phyloP scores from a whole-genome alignment of 129 eudicot genomes.

The Centrapalus pauciflorus region DNA sequence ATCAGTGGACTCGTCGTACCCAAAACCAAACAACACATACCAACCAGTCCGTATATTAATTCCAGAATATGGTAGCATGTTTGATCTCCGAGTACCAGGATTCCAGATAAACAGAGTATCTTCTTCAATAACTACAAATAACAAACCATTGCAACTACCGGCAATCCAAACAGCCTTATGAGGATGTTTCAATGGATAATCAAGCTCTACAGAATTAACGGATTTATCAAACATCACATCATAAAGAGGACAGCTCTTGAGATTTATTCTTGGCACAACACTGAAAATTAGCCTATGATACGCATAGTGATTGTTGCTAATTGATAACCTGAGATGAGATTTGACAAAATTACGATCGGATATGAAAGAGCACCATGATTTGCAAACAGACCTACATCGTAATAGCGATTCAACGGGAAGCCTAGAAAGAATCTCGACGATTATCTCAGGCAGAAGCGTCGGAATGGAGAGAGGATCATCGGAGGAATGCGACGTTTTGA shows the following conservation, averaged over 20 bases:
- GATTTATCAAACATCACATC: conserved; percentile 12
- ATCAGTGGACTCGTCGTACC: conserved; percentile 37
- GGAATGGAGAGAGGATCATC: conserved; percentile 4
- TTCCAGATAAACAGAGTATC: conserved; percentile 50
- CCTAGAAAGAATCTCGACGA: conserved; percentile 41
- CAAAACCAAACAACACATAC: conserved; percentile 44
- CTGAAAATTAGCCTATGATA: conserved; percentile 24
- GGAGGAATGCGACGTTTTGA: not conserved
- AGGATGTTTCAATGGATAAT: conserved; percentile 41
- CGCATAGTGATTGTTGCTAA: not conserved
- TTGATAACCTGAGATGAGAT: conserved; percentile 26
- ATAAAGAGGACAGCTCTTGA: conserved; percentile 25
- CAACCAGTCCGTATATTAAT: conserved; percentile 18
- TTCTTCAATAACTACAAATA: conserved; percentile 41
- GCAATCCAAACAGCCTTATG: conserved; percentile 26
- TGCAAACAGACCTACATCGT: conserved; percentile 54
- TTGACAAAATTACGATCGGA: conserved; percentile 38
- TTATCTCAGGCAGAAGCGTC: conserved; percentile 37
- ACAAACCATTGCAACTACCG: conserved; percentile 53
- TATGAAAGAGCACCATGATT: conserved; percentile 46
- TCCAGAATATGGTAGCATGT: conserved; percentile 22
- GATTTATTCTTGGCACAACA: not conserved
- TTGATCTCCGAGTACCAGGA: conserved; percentile 40
- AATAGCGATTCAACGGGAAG: conserved; percentile 52
- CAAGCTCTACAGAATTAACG: conserved; percentile 16